Evolutionary conservation across 73 alveolate genomes (phyloP).

Genomic region (Paramecium tetraurelia): DNA sequence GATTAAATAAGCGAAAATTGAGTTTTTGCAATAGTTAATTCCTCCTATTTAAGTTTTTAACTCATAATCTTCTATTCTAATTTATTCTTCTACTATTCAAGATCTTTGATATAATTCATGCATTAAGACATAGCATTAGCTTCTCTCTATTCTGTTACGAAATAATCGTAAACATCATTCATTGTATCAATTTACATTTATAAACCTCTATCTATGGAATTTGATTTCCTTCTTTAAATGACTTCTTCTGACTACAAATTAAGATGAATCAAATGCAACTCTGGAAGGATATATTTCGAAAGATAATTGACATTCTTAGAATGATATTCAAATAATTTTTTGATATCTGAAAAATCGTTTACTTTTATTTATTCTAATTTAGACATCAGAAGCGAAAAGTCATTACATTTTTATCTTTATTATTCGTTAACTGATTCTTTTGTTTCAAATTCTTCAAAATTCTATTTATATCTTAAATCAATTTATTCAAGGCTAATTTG

Average conservation of each 20-base stretch:
- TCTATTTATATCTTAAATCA: neutral
- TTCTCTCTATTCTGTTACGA: neutral
- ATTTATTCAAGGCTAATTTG: neutral
- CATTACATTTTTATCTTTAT: neutral
- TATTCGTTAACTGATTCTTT: neutral
- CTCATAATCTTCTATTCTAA: neutral
- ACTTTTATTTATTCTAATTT: conserved; percentile 6
- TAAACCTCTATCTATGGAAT: neutral
- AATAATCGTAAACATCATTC: conserved; percentile 42
- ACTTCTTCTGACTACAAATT: neutral
- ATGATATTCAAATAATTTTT: neutral
- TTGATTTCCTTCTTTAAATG: conserved; percentile 5
- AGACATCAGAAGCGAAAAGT: neutral
- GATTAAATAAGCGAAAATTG: neutral
- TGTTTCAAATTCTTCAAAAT: conserved; percentile 19
- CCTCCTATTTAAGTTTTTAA: neutral
- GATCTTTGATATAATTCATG: conserved; percentile 5
- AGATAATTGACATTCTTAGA: conserved; percentile 12
- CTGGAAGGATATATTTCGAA: conserved; percentile 15
- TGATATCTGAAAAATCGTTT: neutral
- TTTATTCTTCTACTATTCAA: conserved; percentile 15
- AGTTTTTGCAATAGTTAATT: neutral
- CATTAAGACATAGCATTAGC: neutral
- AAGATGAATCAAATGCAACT: neutral
- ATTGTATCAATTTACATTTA: conserved; percentile 20